These are phyloP conservation scores for Kwoniella pini DNA, from an alignment of 768 basidiomycete species.

Conservation along the genomic window DNA sequence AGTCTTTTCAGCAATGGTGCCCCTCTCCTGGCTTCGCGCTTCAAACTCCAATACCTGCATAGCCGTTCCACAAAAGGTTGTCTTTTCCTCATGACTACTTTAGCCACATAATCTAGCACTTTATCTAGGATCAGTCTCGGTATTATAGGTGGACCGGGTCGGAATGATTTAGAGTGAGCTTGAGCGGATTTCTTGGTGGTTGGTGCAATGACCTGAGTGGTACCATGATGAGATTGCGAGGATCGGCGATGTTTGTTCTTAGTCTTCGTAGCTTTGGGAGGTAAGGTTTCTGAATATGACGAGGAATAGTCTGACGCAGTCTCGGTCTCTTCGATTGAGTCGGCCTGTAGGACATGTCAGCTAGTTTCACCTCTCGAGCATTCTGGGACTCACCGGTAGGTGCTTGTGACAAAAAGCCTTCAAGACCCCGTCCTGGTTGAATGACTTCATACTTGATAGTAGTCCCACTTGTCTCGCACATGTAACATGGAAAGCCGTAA, in stretches of 20 bases:
- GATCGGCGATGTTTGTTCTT: conserved; percentile 8
- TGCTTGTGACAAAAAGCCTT: conserved; percentile 88
- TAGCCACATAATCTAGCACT: conserved; percentile 71
- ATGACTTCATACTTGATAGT: conserved; percentile 58
- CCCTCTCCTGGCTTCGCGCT: conserved; percentile 87
- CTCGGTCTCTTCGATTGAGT: conserved; percentile 53
- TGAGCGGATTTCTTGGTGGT: conserved; percentile 73
- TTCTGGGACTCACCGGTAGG: conserved; percentile 69
- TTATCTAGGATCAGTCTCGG: conserved; percentile 80
- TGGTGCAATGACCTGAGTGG: conserved; percentile 8
- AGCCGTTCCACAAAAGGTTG: conserved; percentile 71
- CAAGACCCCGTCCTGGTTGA: conserved; percentile 56
- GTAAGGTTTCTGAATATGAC: conserved; percentile 4
- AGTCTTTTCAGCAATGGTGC: conserved; percentile 89
- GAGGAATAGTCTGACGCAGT: conserved; percentile 46
- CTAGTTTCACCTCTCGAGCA: not conserved
- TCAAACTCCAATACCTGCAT: conserved; percentile 95
- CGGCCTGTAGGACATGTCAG: conserved; percentile 3
- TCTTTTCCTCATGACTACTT: conserved; percentile 73
- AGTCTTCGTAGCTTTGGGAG: conserved; percentile 33
- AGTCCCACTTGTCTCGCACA: conserved; percentile 86
- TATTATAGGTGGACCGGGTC: conserved; percentile 87
- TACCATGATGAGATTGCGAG: not conserved
- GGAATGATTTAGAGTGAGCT: conserved; percentile 88
- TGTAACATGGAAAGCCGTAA: conserved; percentile 89